Evolutionary conservation across 768 basidiomycete genomes (phyloP).

Genomic region (Grammothele lineata): DNA sequence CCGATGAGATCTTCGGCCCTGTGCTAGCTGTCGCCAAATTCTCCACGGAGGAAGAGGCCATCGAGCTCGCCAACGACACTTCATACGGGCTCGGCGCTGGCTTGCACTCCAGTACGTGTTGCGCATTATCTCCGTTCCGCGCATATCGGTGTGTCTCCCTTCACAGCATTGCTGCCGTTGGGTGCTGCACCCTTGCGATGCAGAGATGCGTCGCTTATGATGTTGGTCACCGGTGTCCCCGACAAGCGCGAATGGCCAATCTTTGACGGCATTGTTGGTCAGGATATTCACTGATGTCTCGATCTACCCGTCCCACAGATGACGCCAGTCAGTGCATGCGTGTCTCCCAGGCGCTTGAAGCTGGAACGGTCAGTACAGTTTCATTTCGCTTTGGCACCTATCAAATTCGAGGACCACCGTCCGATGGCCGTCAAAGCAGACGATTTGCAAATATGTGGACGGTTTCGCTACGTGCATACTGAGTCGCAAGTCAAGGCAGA

Average conservation of each 20-base stretch:
- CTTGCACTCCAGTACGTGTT: slow-evolving; percentile 71
- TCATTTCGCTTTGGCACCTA: neutral
- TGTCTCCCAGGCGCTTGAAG: slow-evolving; percentile 80
- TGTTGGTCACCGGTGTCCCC: too few relatives aligned
- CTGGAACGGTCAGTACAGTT: slow-evolving; percentile 66
- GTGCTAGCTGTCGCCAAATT: slow-evolving; percentile 83
- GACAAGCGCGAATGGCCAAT: too few relatives aligned
- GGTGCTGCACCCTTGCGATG: too few relatives aligned
- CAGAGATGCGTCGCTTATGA: too few relatives aligned
- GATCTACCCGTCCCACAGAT: too few relatives aligned
- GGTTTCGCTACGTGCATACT: too few relatives aligned
- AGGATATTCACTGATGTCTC: too few relatives aligned
- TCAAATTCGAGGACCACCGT: neutral
- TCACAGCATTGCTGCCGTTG: too few relatives aligned
- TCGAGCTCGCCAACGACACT: slow-evolving; percentile 82
- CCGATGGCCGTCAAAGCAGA: neutral
- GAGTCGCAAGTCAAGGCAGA: too few relatives aligned
- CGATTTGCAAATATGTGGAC: neutral
- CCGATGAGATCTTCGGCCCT: slow-evolving; percentile 85
- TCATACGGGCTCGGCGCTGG: slow-evolving; percentile 91
- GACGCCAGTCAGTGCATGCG: slow-evolving; percentile 89
- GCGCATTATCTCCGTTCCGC: too few relatives aligned
- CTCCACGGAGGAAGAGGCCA: slow-evolving; percentile 82
- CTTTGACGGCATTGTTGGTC: too few relatives aligned
- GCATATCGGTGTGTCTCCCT: too few relatives aligned